phyloP scores from a whole-genome alignment of 257 asterid species.

The Mentha longifolia region DNA sequence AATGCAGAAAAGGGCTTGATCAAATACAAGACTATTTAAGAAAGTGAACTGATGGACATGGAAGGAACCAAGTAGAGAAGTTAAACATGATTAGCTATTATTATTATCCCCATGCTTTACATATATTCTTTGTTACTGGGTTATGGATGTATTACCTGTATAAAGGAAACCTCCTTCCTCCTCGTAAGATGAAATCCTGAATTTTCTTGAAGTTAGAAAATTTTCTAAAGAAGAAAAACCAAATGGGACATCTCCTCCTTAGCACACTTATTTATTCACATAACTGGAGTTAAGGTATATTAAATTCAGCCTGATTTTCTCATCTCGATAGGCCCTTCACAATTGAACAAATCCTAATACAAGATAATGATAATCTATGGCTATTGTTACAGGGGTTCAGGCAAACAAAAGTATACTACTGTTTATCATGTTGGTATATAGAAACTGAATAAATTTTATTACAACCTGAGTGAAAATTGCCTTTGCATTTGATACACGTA shows the following conservation, averaged over 20 bases:
- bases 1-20: background rate
- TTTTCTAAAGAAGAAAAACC: constrained; percentile 1
- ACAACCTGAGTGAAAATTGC: constrained; percentile 88
- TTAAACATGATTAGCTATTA: constrained; percentile 8
- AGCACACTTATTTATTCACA: background rate
- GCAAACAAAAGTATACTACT: no score
- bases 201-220: constrained; percentile 34
- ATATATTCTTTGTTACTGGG: background rate
- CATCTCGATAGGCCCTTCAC: background rate
- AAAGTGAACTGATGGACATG: background rate
- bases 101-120: background rate
- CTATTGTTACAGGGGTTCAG: no score
- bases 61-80: background rate
- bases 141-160: constrained; percentile 64
- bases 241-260: constrained; percentile 5
- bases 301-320: background rate
- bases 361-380: no score
- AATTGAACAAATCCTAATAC: background rate
- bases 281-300: background rate
- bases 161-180: constrained; percentile 79
- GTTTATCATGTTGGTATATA: background rate
- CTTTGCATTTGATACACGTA: constrained; percentile 77
- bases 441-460: constrained; percentile 9
- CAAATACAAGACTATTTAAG: background rate
- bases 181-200: constrained; percentile 89